Conservation (phyloP, 2,329 filamentous ascomycete species). For the Fusarium haematococcum region DNA sequence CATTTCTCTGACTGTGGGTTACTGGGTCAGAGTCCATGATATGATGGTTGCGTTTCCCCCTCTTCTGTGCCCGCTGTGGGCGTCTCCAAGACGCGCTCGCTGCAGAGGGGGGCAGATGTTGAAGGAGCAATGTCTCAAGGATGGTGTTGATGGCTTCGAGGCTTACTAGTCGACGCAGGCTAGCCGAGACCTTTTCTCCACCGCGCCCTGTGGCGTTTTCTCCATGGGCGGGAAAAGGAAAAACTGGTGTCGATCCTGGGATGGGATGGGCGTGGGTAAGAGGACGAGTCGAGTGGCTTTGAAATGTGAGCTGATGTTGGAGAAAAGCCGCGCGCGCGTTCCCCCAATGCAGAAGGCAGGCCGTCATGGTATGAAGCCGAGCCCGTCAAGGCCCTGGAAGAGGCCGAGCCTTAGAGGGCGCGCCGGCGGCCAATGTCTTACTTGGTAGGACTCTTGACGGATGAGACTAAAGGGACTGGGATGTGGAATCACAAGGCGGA, state of each 20-base stretch:
- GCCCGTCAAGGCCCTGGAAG: neutral
- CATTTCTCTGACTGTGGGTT: constrained; percentile 31
- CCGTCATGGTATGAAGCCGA: neutral
- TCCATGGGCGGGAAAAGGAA: constrained; percentile 13
- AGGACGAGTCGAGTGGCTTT: constrained; percentile 10
- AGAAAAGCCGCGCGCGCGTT: constrained; percentile 11
- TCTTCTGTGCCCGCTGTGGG: neutral
- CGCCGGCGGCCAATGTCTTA: neutral
- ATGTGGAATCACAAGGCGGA: constrained; percentile 9
- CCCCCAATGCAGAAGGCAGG: constrained; percentile 10
- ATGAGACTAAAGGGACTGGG: constrained; percentile 7
- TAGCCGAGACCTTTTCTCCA: constrained; percentile 14
- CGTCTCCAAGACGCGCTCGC: constrained; percentile 9
- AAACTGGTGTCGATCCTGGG: constrained; percentile 25
- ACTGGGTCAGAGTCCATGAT: constrained; percentile 34
- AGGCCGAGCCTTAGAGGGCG: neutral
- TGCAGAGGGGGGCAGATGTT: constrained; percentile 7
- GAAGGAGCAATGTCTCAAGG: neutral
- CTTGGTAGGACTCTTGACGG: neutral
- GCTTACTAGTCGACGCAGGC: constrained; percentile 24
- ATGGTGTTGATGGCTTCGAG: constrained; percentile 11
- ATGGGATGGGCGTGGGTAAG: constrained; percentile 9
- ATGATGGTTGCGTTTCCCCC: constrained; percentile 16
- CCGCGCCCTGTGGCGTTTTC: constrained; percentile 3
- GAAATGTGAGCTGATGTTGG: constrained; percentile 24